Evolutionary conservation across 768 basidiomycete species (phyloP).

Genomic region (Pulveroboletus sp.): DNA sequence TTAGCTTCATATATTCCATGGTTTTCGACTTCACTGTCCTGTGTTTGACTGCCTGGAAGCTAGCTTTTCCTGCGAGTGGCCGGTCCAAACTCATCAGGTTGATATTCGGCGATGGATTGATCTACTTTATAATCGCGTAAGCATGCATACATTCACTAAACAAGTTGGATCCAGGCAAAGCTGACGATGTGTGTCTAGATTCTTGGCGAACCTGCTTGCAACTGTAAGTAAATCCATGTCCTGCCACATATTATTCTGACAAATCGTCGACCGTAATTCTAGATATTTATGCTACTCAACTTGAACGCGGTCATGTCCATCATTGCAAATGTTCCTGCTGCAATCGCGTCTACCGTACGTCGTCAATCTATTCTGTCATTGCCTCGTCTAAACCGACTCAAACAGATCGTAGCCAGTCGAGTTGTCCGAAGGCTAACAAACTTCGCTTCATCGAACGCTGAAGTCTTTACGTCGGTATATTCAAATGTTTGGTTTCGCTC

Average conservation of each 20-base stretch:
- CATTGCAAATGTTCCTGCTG: constrained; percentile 71
- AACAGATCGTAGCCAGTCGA: constrained; percentile 62
- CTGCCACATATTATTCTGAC: not conserved
- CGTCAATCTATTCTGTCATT: not conserved
- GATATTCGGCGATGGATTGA: constrained; percentile 70
- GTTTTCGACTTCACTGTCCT: constrained; percentile 65
- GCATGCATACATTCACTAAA: constrained; percentile 23
- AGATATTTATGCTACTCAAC: constrained; percentile 65
- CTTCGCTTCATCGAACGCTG: constrained; percentile 47
- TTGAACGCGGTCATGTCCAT: constrained; percentile 73
- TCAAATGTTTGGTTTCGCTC: constrained; percentile 21
- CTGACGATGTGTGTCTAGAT: constrained; percentile 37
- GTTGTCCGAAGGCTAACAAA: constrained; percentile 65
- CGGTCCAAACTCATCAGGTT: constrained; percentile 58
- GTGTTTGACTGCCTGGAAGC: constrained; percentile 58
- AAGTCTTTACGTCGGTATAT: constrained; percentile 50
- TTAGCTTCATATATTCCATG: constrained; percentile 75
- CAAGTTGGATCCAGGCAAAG: not conserved
- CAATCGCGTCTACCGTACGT: constrained; percentile 63
- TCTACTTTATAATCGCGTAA: constrained; percentile 72
- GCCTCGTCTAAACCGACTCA: not conserved
- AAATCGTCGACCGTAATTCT: not conserved
- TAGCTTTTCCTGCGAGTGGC: constrained; percentile 44
- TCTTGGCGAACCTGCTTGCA: constrained; percentile 63
- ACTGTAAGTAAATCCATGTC: constrained; percentile 30